phyloP scores from a whole-genome alignment of 257 asterid genomes.

The Thymus mandschuricus region DNA sequence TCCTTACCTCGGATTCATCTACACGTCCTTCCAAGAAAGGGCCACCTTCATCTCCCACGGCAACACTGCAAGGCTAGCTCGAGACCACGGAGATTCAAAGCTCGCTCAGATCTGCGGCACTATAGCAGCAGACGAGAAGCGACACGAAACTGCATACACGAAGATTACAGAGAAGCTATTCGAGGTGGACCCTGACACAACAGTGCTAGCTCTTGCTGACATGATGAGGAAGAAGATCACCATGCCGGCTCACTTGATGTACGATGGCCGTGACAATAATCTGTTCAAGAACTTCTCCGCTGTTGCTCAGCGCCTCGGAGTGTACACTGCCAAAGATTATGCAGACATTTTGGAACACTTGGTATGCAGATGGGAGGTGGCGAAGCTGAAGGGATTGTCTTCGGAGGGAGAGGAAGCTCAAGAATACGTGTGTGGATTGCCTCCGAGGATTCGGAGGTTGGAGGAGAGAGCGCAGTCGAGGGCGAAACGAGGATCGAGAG shows the following conservation, averaged over 20 bases:
- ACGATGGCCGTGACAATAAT: slow-evolving; percentile 58
- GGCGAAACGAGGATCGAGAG: slow-evolving; percentile 47
- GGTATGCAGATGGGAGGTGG: slow-evolving; percentile 62
- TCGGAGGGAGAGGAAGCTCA: slow-evolving; percentile 59
- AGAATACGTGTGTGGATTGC: slow-evolving; percentile 59
- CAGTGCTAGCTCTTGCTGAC: slow-evolving; percentile 59
- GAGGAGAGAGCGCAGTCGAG: slow-evolving; percentile 59
- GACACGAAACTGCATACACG: slow-evolving; percentile 67
- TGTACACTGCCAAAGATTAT: slow-evolving; percentile 59
- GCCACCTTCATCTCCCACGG: slow-evolving; percentile 71
- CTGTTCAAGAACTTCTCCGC: slow-evolving; percentile 61
- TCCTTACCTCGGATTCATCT: slow-evolving; percentile 68
- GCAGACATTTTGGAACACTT: slow-evolving; percentile 60
- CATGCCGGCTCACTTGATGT: slow-evolving; percentile 71
- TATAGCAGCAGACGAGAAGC: slow-evolving; percentile 68
- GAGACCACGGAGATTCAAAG: slow-evolving; percentile 55
- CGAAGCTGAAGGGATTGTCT: slow-evolving; percentile 47
- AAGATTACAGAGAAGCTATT: slow-evolving; percentile 62
- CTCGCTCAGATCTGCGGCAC: slow-evolving; percentile 67
- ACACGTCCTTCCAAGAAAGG: slow-evolving; percentile 70
- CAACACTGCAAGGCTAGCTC: slow-evolving; percentile 60
- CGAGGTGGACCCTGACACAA: slow-evolving; percentile 62
- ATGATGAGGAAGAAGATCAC: slow-evolving; percentile 72
- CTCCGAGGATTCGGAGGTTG: slow-evolving; percentile 50
- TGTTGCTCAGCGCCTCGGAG: slow-evolving; percentile 59